These are phyloP conservation scores for Prunella vulgaris DNA, from an alignment of 257 asterid genomes.

Conservation along the genomic window DNA sequence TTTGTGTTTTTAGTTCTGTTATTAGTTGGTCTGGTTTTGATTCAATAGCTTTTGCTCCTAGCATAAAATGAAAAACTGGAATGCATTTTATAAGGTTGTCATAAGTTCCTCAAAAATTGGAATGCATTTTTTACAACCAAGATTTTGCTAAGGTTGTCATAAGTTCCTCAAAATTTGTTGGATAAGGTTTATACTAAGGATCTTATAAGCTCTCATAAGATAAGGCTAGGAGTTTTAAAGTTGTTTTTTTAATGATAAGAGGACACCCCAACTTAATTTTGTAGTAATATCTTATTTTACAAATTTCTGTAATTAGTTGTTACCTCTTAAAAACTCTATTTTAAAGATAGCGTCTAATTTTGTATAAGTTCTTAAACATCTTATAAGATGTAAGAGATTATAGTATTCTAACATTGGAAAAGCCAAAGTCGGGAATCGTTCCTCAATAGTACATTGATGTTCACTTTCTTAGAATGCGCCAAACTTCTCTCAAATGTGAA, in stretches of 20 bases:
- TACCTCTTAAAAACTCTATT: not conserved
- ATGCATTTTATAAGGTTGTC: not conserved
- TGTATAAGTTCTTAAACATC: not conserved
- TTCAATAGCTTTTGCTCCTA: constrained; percentile 4
- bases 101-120: not conserved
- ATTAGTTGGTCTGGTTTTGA: not conserved
- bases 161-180: not conserved
- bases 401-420: not conserved
- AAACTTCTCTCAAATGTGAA: not conserved
- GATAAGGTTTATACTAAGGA: not conserved
- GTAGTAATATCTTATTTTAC: not conserved
- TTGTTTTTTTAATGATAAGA: not conserved
- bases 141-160: too few relatives aligned
- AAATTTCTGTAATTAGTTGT: not conserved
- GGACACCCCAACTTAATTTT: not conserved
- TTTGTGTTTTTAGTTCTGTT: too few relatives aligned
- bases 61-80: not conserved
- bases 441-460: not conserved
- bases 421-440: not conserved
- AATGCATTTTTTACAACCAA: too few relatives aligned
- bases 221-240: not conserved
- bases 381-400: not conserved
- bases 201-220: not conserved
- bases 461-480: not conserved
- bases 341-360: not conserved